phyloP scores from a whole-genome alignment of 78 protist genomes.

The Bodo saltans region DNA sequence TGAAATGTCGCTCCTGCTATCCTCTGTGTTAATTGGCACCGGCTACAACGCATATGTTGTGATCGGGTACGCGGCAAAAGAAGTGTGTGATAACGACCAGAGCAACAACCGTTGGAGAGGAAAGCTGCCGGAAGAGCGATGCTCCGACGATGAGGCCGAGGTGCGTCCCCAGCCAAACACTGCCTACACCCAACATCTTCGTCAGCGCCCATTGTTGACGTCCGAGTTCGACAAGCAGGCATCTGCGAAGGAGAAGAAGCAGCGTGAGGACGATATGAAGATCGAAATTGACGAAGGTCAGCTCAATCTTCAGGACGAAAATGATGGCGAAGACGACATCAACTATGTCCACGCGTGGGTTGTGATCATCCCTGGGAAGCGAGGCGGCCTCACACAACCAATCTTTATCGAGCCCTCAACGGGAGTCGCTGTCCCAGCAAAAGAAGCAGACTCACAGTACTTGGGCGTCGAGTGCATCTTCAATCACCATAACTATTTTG shows the following conservation, averaged over 20 bases:
- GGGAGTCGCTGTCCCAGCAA: constrained; percentile 9
- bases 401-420: constrained; percentile 57
- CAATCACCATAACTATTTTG: constrained; percentile 44
- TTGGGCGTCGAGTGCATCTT: constrained; percentile 53
- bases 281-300: too few species aligned
- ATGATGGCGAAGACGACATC: constrained; percentile 19
- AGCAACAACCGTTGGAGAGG: background rate
- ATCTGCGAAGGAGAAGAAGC: background rate
- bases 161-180: background rate
- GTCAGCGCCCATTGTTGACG: background rate
- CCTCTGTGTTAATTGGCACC: constrained; percentile 59
- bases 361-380: constrained; percentile 34
- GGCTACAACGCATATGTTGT: constrained; percentile 75
- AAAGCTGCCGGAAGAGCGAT: background rate
- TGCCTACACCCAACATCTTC: background rate
- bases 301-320: too few species aligned
- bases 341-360: constrained; percentile 58
- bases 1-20: constrained; percentile 46
- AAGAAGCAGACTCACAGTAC: constrained; percentile 6
- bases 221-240: background rate
- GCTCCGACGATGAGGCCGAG: background rate
- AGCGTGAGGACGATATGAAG: background rate
- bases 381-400: constrained; percentile 6
- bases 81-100: constrained; percentile 5
- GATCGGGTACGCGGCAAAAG: constrained; percentile 59